Evolutionary conservation across 306 rosid genomes (phyloP), one percentile per base, ranked within the genome.

Genomic region (Medicago arabica): DNA sequence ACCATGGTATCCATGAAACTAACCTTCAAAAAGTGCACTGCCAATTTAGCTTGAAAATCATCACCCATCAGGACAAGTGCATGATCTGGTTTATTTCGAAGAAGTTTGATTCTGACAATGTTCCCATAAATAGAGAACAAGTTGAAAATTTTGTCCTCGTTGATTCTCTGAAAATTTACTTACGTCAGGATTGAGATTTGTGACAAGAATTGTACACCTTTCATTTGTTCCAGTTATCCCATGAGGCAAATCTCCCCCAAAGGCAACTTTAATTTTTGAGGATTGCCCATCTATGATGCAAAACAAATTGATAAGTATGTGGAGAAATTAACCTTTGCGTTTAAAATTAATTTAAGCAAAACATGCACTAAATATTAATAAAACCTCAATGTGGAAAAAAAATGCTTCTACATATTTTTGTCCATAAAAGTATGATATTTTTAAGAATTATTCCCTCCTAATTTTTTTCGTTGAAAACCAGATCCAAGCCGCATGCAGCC

Each of bases 51-150:
- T 79, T 96, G 99, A 74, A 96, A 96, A 73, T 98, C 99, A 83
- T 96, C 99, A 18, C 98, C 98, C 99, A 96, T 96, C 84, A 92
- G 97, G 57, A 96, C 83, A 46, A 96, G 99, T 43, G 98, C 99
- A 74, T 96, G 98, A 85, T 96, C 99, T 17, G 99, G 96, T 79
- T 96, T 96, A 78, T 96, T 96, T 25, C 97, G 88, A 75, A 96
- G 97, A 70, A 96, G 91, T 89, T 92, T 96, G 54, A 96, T 89
- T 80, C 99, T 89, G 67, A 89, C 91, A 80, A 96, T 96, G 89
- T 96, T 96, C 44, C 99, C 99, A 67, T 96, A 96, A 68, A 96
- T 88, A 79, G 99, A 96, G 84, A 96, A 92, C 85, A 96, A 81
- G 88, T 96, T 96, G 83, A 96, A 96, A 34, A 96, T 90, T 86